A percentile compares a stretch with the other conserved stretches of the same genome.
These are phyloP conservation scores for Omphalea diandra DNA, from an alignment of 441 rosid genomes.

Conservation along the genomic window DNA sequence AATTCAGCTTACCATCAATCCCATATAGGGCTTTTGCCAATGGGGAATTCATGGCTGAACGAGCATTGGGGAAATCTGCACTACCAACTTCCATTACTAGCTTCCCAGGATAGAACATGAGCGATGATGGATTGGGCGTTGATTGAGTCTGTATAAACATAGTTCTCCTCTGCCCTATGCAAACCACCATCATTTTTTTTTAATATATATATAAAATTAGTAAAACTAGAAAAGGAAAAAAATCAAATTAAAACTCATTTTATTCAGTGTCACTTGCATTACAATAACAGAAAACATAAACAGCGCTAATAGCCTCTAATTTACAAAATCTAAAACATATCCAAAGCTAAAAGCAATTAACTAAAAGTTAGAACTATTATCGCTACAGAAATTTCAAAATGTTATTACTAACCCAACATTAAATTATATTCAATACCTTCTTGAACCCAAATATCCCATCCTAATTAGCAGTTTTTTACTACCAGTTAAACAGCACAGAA, in stretches of 20 bases:
- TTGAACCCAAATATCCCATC: too few species aligned
- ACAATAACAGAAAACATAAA: too few species aligned
- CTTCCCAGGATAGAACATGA: conserved; percentile 93
- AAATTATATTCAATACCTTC: too few species aligned
- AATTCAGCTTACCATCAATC: conserved; percentile 68
- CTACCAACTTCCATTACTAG: conserved; percentile 93
- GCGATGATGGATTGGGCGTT: conserved; percentile 96
- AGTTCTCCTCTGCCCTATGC: conserved; percentile 80
- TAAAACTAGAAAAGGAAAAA: not conserved
- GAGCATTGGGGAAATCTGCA: conserved; percentile 84
- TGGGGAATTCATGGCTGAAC: conserved; percentile 71
- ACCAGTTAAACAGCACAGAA: too few species aligned
- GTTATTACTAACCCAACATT: too few species aligned
- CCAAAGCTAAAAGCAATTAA: too few species aligned
- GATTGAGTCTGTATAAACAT: conserved; percentile 91
- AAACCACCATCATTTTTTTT: conserved; percentile 7
- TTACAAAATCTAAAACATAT: not conserved
- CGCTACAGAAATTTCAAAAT: too few species aligned
- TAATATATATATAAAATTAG: not conserved
- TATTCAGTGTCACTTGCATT: too few species aligned
- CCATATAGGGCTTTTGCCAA: conserved; percentile 75
- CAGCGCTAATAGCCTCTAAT: too few species aligned
- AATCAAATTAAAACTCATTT: not conserved
- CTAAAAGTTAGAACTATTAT: too few species aligned
- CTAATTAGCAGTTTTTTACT: too few species aligned